Evolutionary conservation across 2,329 filamentous ascomycete species (phyloP).

Genomic region (Pseudocercospora cruenta): DNA sequence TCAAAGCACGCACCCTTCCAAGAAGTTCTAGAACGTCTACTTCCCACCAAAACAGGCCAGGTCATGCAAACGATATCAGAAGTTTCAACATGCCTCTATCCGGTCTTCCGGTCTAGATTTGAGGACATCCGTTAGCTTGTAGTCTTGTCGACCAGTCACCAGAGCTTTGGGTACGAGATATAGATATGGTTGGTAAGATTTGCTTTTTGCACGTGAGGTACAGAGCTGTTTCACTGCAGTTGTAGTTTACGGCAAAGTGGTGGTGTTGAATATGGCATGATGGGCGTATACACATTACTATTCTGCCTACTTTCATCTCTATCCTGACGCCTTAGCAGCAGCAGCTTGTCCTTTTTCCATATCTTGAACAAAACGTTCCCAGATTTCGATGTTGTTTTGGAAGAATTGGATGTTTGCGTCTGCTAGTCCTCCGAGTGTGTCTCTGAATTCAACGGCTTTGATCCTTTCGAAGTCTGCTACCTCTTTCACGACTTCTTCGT

Average conservation of each 20-base stretch:
- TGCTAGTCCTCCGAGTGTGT: conserved; percentile 79
- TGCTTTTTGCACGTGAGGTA: background rate
- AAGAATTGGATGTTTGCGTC: conserved; percentile 89
- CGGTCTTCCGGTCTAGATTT: conserved; percentile 45
- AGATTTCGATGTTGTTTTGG: conserved; percentile 74
- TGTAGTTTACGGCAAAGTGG: background rate
- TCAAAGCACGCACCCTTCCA: background rate
- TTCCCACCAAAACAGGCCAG: background rate
- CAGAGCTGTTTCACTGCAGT: background rate
- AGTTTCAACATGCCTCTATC: conserved; percentile 37
- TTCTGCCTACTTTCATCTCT: background rate
- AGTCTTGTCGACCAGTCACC: conserved; percentile 30
- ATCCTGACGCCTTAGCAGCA: conserved; percentile 11
- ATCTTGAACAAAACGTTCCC: conserved; percentile 87
- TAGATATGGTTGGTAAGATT: background rate
- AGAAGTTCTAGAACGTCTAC: background rate
- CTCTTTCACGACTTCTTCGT: conserved; percentile 93
- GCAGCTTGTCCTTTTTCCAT: conserved; percentile 54
- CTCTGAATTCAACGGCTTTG: conserved; percentile 86
- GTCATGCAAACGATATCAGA: background rate
- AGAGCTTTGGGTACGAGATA: conserved; percentile 31
- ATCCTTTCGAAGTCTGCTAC: conserved; percentile 94
- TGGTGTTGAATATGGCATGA: background rate
- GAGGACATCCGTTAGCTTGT: conserved; percentile 32
- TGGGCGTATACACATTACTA: background rate